These are phyloP conservation scores for Lactifluus hygrophoroides DNA, from an alignment of 768 basidiomycete genomes.

Conservation along the genomic window DNA sequence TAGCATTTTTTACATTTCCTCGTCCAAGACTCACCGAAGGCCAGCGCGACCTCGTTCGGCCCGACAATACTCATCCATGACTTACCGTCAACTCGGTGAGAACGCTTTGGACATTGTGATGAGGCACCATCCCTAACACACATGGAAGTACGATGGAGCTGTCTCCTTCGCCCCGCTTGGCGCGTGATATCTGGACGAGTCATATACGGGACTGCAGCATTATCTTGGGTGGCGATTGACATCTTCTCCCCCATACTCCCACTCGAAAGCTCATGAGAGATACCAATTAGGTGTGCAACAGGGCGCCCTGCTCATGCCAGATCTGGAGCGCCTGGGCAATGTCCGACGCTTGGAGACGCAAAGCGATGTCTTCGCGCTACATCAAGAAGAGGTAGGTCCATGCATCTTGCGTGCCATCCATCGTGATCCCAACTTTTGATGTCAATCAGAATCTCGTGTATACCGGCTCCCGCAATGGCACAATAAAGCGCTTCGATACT, in stretches of 20 bases:
- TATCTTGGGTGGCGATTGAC: constrained; percentile 45
- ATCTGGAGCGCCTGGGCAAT: constrained; percentile 35
- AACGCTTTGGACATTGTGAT: background rate
- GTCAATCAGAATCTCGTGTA: constrained; percentile 18
- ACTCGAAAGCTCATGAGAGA: constrained; percentile 2
- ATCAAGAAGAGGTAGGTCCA: constrained; percentile 39
- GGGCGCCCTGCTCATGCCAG: constrained; percentile 43
- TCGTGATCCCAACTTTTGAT: background rate
- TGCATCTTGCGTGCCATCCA: background rate
- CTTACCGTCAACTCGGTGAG: constrained; percentile 8
- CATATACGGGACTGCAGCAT: constrained; percentile 42
- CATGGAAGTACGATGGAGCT: background rate
- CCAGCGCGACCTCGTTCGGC: constrained; percentile 20
- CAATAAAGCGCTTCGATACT: constrained; percentile 49
- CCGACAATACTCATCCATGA: constrained; percentile 10
- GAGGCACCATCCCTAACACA: background rate
- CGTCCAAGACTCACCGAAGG: background rate
- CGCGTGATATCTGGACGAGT: constrained; percentile 51
- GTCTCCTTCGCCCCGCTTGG: constrained; percentile 1
- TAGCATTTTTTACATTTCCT: background rate
- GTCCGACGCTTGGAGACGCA: constrained; percentile 39
- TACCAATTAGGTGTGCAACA: constrained; percentile 40
- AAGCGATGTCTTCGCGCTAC: constrained; percentile 59
- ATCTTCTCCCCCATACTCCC: background rate
- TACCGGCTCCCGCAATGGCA: constrained; percentile 42